Evolutionary conservation across 805 yeast species (phyloP).

Genomic region (Schwanniomyces yamadae): DNA sequence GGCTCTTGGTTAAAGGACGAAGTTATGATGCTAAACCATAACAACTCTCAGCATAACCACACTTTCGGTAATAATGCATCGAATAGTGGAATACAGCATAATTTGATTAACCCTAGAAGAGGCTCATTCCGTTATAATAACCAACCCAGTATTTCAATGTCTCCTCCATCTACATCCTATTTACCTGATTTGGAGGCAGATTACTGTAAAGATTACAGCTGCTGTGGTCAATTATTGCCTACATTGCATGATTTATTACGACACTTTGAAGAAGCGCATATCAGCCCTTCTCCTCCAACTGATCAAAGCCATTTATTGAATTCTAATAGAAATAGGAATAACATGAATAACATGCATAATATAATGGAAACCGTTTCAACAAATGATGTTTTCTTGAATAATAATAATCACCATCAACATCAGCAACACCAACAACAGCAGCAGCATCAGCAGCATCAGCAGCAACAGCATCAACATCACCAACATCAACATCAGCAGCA

Average conservation of each 20-base stretch:
- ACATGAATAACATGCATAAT: constrained; percentile 49
- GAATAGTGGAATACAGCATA: constrained; percentile 4
- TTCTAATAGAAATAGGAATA: constrained; percentile 31
- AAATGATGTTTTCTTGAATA: constrained; percentile 79
- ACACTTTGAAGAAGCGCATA: constrained; percentile 96
- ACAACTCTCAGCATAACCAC: constrained; percentile 2
- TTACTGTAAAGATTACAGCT: constrained; percentile 93
- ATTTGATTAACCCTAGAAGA: constrained; percentile 33
- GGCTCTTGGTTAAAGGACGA: constrained; percentile 97
- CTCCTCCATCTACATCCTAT: constrained; percentile 72
- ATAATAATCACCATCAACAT: constrained; percentile 28
- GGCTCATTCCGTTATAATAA: constrained; percentile 38
- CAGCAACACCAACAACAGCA: constrained; percentile 5
- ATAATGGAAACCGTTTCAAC: constrained; percentile 87
- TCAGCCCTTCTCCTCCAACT: constrained; percentile 53
- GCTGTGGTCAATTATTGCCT: constrained; percentile 92
- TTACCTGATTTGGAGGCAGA: constrained; percentile 92
- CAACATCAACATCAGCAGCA: constrained; percentile 3
- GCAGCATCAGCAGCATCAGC: no score
- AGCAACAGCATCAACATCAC: constrained; percentile 14
- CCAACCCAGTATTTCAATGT: constrained; percentile 33
- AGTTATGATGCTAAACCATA: constrained; percentile 54
- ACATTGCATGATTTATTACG: constrained; percentile 89
- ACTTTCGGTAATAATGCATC: constrained; percentile 1
- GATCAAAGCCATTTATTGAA: constrained; percentile 31